Evolutionary conservation across 2,329 filamentous ascomycete species (phyloP).

Genomic region (Aspergillus novofumigatus): DNA sequence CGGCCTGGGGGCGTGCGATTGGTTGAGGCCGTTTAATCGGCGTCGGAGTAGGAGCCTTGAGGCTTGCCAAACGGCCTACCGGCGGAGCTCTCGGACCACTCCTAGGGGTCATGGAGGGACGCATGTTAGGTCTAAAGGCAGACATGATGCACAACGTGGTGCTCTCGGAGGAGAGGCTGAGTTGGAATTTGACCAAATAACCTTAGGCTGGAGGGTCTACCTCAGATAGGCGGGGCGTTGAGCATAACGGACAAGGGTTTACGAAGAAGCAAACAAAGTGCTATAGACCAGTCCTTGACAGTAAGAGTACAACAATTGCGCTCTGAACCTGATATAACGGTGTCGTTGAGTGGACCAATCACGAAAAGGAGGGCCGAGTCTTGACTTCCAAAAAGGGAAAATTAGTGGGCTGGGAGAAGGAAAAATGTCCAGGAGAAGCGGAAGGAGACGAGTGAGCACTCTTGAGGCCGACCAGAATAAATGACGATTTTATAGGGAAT

Average conservation of each 20-base stretch:
- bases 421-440: not conserved
- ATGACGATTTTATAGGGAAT: not conserved
- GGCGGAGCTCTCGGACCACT: slow-evolving; percentile 23
- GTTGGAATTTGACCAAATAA: not conserved
- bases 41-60: slow-evolving; percentile 34
- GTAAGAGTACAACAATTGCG: not conserved
- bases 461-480: not conserved
- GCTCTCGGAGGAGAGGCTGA: not conserved
- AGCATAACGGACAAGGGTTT: not conserved
- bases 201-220: not conserved
- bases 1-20: slow-evolving; percentile 25
- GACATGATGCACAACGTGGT: slow-evolving; percentile 23
- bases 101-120: slow-evolving; percentile 28
- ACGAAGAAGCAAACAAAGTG: not conserved
- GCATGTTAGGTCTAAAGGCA: slow-evolving; percentile 29
- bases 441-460: not conserved
- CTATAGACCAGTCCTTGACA: not conserved
- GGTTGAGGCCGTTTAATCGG: slow-evolving; percentile 37
- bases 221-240: not conserved
- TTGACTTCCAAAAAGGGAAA: not conserved
- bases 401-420: not conserved
- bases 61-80: slow-evolving; percentile 38
- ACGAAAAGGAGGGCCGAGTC: not conserved
- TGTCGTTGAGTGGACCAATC: not conserved
- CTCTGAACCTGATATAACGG: not conserved